Percentiles rank a stretch among this genome's conserved stretches.
Evolutionary conservation across 176 grass and related monocot genomes (phyloP).

Genomic region (Tillandsia fasciculata): DNA sequence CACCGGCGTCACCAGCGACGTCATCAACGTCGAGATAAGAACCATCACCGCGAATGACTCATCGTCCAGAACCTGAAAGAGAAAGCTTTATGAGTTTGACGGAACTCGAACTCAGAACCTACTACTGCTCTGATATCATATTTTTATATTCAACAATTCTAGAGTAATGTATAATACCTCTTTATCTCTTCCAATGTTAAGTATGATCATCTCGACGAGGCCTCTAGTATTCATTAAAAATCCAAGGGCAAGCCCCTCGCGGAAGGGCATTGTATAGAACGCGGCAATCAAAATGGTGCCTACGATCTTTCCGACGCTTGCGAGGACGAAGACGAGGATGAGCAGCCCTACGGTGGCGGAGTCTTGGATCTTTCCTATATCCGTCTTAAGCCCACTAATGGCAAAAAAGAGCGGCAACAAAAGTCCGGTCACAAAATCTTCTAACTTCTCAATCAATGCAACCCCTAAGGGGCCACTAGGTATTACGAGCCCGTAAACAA

Average conservation of each 20-base stretch:
- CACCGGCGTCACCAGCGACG: conserved; percentile 56
- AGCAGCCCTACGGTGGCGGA: conserved; percentile 33
- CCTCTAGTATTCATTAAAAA: conserved; percentile 82
- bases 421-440: conserved; percentile 57
- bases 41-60: conserved; percentile 69
- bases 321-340: conserved; percentile 51
- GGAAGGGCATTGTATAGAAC: conserved; percentile 47
- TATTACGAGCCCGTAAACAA: conserved; percentile 71
- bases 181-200: conserved; percentile 69
- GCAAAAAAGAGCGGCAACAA: conserved; percentile 65
- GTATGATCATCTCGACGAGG: conserved; percentile 55
- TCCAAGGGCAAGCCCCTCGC: conserved; percentile 55
- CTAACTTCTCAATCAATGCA: conserved; percentile 46
- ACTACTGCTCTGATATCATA: no score
- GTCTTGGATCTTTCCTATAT: conserved; percentile 33
- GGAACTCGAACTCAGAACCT: background rate
- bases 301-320: conserved; percentile 59
- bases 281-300: conserved; percentile 51
- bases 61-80: conserved; percentile 34
- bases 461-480: conserved; percentile 50
- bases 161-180: conserved; percentile 18
- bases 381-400: conserved; percentile 51
- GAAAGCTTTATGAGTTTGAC: background rate
- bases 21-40: conserved; percentile 47
- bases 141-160: no score